Conservation (phyloP, 306 rosid genomes). For the Dalbergia oliveri region DNA sequence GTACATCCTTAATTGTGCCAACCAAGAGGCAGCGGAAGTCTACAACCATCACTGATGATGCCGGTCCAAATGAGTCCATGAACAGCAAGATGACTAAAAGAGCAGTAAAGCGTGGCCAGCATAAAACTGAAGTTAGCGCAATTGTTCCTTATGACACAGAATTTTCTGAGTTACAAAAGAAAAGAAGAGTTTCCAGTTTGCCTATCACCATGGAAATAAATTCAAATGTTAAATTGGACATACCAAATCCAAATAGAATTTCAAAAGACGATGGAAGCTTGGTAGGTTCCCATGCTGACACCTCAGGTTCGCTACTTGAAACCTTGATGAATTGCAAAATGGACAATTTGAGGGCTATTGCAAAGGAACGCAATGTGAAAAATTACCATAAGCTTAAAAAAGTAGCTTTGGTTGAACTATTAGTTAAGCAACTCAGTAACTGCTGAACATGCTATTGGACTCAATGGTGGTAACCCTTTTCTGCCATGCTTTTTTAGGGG, state of each 20-base stretch:
- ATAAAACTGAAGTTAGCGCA: constrained; percentile 44
- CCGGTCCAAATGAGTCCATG: constrained; percentile 42
- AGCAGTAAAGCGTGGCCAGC: constrained; percentile 36
- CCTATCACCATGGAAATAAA: constrained; percentile 27
- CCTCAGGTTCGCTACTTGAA: constrained; percentile 18
- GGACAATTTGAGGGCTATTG: constrained; percentile 51
- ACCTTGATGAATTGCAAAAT: constrained; percentile 36
- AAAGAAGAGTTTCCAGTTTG: constrained; percentile 34
- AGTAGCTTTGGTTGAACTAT: constrained; percentile 44
- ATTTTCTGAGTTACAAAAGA: constrained; percentile 52
- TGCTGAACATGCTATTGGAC: constrained; percentile 41
- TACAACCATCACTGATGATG: constrained; percentile 35
- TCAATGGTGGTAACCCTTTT: constrained; percentile 37
- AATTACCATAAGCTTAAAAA: constrained; percentile 47
- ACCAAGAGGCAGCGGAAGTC: constrained; percentile 55
- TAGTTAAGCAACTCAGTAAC: constrained; percentile 34
- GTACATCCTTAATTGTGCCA: constrained; percentile 37
- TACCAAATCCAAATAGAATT: constrained; percentile 34
- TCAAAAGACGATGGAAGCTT: constrained; percentile 37
- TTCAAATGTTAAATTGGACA: constrained; percentile 39
- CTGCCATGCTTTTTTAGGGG: constrained; percentile 28
- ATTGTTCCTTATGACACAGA: constrained; percentile 47
- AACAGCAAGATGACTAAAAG: constrained; percentile 37
- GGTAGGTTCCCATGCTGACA: constrained; percentile 32
- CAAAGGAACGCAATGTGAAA: constrained; percentile 43